A percentile compares a stretch with the other conserved stretches of the same genome.
Conservation (phyloP, 2,329 filamentous ascomycete species). For the Tolypocladium capitatum region DNA sequence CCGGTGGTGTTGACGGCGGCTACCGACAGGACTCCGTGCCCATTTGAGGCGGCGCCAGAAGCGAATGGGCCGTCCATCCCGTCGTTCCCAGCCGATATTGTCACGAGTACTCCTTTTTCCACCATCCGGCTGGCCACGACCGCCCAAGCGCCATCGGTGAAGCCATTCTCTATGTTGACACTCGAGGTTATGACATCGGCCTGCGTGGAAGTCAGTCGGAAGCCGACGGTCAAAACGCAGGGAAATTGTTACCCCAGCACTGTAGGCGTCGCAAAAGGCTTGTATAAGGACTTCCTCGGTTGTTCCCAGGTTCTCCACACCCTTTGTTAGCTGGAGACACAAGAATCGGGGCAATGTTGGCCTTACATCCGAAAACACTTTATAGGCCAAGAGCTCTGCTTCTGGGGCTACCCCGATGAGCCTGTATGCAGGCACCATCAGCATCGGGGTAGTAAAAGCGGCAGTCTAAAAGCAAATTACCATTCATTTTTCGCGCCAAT, state of each 20-base stretch:
- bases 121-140: constrained; percentile 27
- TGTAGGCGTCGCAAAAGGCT: constrained; percentile 22
- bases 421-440: constrained; percentile 10
- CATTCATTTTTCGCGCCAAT: too few relatives aligned
- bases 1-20: too few relatives aligned
- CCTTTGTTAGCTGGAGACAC: too few relatives aligned
- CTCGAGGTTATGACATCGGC: constrained; percentile 31
- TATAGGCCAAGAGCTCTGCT: constrained; percentile 28
- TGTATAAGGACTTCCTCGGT: constrained; percentile 22
- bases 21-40: too few relatives aligned
- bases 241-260: constrained; percentile 14
- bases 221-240: background rate
- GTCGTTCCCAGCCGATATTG: constrained; percentile 38
- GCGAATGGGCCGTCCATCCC: constrained; percentile 27
- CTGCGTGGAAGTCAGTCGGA: constrained; percentile 7
- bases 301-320: constrained; percentile 8
- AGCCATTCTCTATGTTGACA: constrained; percentile 25
- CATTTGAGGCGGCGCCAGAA: too few relatives aligned
- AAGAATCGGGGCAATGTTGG: background rate
- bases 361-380: constrained; percentile 25
- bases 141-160: constrained; percentile 28
- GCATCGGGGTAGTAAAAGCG: constrained; percentile 3
- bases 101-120: constrained; percentile 31
- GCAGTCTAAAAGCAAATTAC: too few relatives aligned
- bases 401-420: constrained; percentile 32